Evolutionary conservation across 2,329 filamentous ascomycete species (phyloP).

Genomic region (Alternaria triticimaculans): DNA sequence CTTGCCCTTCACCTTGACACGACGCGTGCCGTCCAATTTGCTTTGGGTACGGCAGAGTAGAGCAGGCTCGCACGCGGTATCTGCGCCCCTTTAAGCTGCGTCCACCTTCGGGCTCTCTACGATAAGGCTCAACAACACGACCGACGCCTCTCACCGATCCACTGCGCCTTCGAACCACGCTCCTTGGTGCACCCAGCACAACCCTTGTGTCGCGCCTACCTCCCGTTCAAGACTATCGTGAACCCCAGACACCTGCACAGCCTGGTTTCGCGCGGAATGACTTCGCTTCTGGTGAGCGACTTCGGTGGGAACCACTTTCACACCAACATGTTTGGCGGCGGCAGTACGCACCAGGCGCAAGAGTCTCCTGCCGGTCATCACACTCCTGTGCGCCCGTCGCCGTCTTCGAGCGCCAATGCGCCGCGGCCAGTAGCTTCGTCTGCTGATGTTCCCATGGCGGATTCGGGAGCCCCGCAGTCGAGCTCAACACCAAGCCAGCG

Average conservation of each 20-base stretch:
- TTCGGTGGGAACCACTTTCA: conserved; percentile 77
- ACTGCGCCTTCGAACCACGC: conserved; percentile 19
- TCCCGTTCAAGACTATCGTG: conserved; percentile 1
- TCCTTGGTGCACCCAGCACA: conserved; percentile 16
- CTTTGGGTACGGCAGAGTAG: conserved; percentile 51
- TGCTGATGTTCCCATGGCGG: conserved; percentile 50
- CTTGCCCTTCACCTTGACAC: conserved; percentile 9
- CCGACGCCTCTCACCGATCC: conserved; percentile 21
- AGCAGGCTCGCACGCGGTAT: conserved; percentile 32
- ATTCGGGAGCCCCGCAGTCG: conserved; percentile 42
- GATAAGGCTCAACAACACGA: conserved; percentile 34
- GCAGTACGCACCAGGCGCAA: conserved; percentile 52
- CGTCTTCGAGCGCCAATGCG: conserved; percentile 35
- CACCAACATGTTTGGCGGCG: conserved; percentile 69
- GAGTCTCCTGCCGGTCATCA: conserved; percentile 47
- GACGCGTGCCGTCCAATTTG: conserved; percentile 53
- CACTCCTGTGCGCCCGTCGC: conserved; percentile 42
- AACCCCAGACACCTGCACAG: conserved; percentile 10
- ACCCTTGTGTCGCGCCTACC: conserved; percentile 20
- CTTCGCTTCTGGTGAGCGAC: conserved; percentile 69
- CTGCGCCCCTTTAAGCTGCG: conserved; percentile 29
- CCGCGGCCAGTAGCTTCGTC: conserved; percentile 32
- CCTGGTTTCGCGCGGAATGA: conserved; percentile 59
- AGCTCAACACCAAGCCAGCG: conserved; percentile 38
- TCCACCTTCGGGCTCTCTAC: conserved; percentile 17